Base-by-base conservation (phyloP, 2,329 filamentous ascomycete genomes). In the Colletotrichum sp. region DNA sequence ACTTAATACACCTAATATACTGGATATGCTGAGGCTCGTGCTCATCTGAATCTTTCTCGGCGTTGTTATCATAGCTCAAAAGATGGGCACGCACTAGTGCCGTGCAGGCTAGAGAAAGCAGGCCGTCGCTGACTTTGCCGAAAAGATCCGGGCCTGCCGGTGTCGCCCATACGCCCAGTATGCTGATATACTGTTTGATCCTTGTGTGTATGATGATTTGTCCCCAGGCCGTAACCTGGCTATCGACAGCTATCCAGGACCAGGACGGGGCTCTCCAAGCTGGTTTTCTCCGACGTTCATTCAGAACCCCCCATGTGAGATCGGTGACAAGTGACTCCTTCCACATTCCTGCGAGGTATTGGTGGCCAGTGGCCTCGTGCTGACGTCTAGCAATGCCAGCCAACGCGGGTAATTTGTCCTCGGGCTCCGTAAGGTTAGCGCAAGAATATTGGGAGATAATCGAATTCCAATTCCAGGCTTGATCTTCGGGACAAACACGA, bases 281-380 rank as follows among this genome's bases (percentile, higher is more conserved):
- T 7, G 64, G 64, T 6, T 12, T 26, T 18, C 16, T 55, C 6
- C 39, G 64, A 34, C 39, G 26, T 30, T 6, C 26, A 14, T 24
- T 24, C 24, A 1, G 1, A 39, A n/a, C 18, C 4, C 1, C 7
- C 64, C 64, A 67, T 0, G 4, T 0, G 0, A 67, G 8, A 2
- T 18, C 21, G 5, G 14, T 7, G 13, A 34, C 18, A n/a, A 67
- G 28, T 0, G 6, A 21, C 26, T 67, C 39, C 5, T 0, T 55
- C 39, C 39, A 67, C 26, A 55, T 52, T 0, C 43, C 64, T 16
- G 39, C 64, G 0, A 67, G 64, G 7, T 67, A 67, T 10, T 24
- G 18, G 2, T 67, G 9, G 0, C 43, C 64, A 14, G 36, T 55
- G 12, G 1, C 43, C 6, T 67, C 39, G 0, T 55, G 18, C 0